Evolutionary conservation across 805 yeast genomes (phyloP).

Genomic region (Barnettozyma sp.): DNA sequence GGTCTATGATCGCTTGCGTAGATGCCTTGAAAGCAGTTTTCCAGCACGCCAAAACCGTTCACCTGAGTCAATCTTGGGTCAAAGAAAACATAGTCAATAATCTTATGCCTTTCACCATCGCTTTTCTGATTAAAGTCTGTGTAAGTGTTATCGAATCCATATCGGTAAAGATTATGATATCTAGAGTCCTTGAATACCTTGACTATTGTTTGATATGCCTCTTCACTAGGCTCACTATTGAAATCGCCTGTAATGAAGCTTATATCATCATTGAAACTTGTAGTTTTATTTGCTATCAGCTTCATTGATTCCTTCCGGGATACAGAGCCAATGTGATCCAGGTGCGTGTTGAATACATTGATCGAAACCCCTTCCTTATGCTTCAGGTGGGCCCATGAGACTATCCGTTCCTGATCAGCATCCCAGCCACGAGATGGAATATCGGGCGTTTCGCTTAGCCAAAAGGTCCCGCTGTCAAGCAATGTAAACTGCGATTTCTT

Average conservation of each 20-base stretch:
- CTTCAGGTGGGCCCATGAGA: constrained; percentile 29
- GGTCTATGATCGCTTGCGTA: constrained; percentile 42
- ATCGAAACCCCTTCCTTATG: constrained; percentile 15
- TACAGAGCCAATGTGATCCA: constrained; percentile 40
- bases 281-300: constrained; percentile 34
- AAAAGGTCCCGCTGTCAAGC: constrained; percentile 36
- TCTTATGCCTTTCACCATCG: constrained; percentile 22
- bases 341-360: constrained; percentile 41
- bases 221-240: constrained; percentile 42
- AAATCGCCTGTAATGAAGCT: constrained; percentile 51
- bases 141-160: constrained; percentile 40
- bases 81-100: constrained; percentile 27
- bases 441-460: constrained; percentile 51
- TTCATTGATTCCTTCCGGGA: constrained; percentile 42
- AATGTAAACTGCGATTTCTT: constrained; percentile 32
- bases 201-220: constrained; percentile 33
- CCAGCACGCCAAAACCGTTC: constrained; percentile 32
- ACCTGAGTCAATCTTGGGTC: constrained; percentile 15
- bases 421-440: constrained; percentile 48
- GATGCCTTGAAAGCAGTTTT: constrained; percentile 28
- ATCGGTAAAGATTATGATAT: constrained; percentile 24
- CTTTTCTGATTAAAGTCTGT: constrained; percentile 38
- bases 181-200: constrained; percentile 34
- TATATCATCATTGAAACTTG: constrained; percentile 29
- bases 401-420: constrained; percentile 36